Evolutionary conservation across 306 rosid genomes (phyloP).

Genomic region (Phaseolus lunatus): DNA sequence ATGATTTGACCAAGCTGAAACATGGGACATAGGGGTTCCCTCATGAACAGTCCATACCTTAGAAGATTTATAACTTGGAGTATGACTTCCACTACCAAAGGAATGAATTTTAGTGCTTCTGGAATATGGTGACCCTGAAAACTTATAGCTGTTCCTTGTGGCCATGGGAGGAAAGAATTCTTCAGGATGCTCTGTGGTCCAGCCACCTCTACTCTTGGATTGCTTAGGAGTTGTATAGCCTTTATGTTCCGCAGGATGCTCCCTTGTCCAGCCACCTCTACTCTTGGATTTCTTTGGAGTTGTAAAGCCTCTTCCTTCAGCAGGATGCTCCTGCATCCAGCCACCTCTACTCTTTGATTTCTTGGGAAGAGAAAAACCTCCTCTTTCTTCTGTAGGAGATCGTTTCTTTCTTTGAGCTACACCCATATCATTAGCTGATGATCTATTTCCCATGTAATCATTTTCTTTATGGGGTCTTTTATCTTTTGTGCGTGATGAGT

Average conservation of each 20-base stretch:
- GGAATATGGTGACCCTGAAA: slow-evolving; percentile 55
- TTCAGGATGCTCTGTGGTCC: slow-evolving; percentile 57
- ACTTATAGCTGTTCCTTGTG: slow-evolving; percentile 49
- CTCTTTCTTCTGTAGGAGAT: slow-evolving; percentile 50
- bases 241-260: slow-evolving; percentile 56
- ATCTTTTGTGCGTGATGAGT: slow-evolving; percentile 49
- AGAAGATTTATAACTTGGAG: slow-evolving; percentile 48
- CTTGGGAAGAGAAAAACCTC: slow-evolving; percentile 36
- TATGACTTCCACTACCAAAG: slow-evolving; percentile 48
- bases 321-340: slow-evolving; percentile 57
- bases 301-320: slow-evolving; percentile 42
- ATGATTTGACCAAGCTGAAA: slow-evolving; percentile 42
- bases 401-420: slow-evolving; percentile 59
- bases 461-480: slow-evolving; percentile 55
- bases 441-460: slow-evolving; percentile 54
- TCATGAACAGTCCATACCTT: slow-evolving; percentile 44
- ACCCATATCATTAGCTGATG: slow-evolving; percentile 64
- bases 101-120: slow-evolving; percentile 39
- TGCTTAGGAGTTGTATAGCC: slow-evolving; percentile 50
- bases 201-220: slow-evolving; percentile 59
- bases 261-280: slow-evolving; percentile 58
- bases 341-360: slow-evolving; percentile 56
- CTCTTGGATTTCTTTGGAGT: slow-evolving; percentile 49
- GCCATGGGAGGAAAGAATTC: slow-evolving; percentile 54
- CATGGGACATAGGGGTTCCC: slow-evolving; percentile 53